These are phyloP conservation scores for Pezicula neosporulosa DNA, from an alignment of 2,329 filamentous ascomycete genomes.

Conservation along the genomic window DNA sequence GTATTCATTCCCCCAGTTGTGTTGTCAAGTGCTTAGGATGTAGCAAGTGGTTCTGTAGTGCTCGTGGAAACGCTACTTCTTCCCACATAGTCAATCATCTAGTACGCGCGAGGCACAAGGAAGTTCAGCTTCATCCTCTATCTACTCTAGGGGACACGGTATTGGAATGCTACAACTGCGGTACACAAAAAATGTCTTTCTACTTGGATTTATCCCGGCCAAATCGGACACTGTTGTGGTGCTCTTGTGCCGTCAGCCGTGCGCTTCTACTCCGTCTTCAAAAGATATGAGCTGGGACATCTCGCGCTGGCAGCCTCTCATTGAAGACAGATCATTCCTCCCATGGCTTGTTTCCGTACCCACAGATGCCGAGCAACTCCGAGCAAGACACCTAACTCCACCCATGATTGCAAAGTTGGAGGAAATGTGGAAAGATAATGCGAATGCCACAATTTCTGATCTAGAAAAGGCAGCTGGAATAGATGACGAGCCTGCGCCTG, in stretches of 20 bases:
- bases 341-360: slow-evolving; percentile 89
- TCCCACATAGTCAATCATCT: slow-evolving; percentile 99
- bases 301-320: slow-evolving; percentile 94
- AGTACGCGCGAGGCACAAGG: slow-evolving; percentile 95
- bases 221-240: slow-evolving; percentile 99
- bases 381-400: slow-evolving; percentile 86
- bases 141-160: slow-evolving; percentile 94
- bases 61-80: slow-evolving; percentile 91
- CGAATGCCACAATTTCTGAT: slow-evolving; percentile 82
- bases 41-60: slow-evolving; percentile 99
- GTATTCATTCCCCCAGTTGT: slow-evolving; percentile 91
- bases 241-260: slow-evolving; percentile 92
- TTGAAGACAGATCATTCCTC: slow-evolving; percentile 93
- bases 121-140: slow-evolving; percentile 92
- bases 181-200: slow-evolving; percentile 98
- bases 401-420: slow-evolving; percentile 95
- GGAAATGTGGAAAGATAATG: slow-evolving; percentile 97
- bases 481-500: slow-evolving; percentile 92
- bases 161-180: slow-evolving; percentile 98
- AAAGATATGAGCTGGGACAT: slow-evolving; percentile 99
- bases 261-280: slow-evolving; percentile 87
- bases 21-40: slow-evolving; percentile 96
- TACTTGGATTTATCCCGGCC: slow-evolving; percentile 95
- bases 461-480: slow-evolving; percentile 87
- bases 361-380: slow-evolving; percentile 91